These are phyloP conservation scores for Lepidopterella palustris DNA, from an alignment of 495 filamentous ascomycete genomes.

Conservation along the genomic window DNA sequence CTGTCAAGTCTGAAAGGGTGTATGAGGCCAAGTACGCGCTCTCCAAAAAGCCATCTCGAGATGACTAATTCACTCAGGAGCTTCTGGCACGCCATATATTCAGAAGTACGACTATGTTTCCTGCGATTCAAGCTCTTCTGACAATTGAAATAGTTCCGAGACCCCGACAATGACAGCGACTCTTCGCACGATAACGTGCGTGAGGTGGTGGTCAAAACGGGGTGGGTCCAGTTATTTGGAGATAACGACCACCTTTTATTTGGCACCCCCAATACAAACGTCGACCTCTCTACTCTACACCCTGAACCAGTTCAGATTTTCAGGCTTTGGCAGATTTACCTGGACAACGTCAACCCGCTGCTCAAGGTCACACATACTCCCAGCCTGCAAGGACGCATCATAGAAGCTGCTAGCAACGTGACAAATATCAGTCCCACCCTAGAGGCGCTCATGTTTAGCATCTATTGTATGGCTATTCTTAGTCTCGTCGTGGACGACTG, in stretches of 20 bases:
- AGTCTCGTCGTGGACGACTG: slow-evolving; percentile 44
- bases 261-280: slow-evolving; percentile 36
- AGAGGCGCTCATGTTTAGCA: slow-evolving; percentile 51
- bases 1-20: slow-evolving; percentile 30
- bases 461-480: slow-evolving; percentile 47
- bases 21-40: slow-evolving; percentile 41
- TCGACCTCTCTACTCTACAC: slow-evolving; percentile 46
- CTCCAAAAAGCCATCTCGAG: slow-evolving; percentile 9
- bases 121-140: slow-evolving; percentile 12
- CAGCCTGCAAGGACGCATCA: slow-evolving; percentile 33
- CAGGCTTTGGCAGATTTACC: slow-evolving; percentile 32
- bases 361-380: slow-evolving; percentile 29
- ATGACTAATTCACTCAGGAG: slow-evolving; percentile 37
- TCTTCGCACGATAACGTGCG: slow-evolving; percentile 34
- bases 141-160: slow-evolving; percentile 16
- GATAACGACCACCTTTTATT: slow-evolving; percentile 46
- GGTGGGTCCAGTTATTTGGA: slow-evolving; percentile 41
- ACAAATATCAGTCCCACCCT: slow-evolving; percentile 29
- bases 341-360: slow-evolving; percentile 33
- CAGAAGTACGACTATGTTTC: slow-evolving; percentile 37
- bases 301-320: slow-evolving; percentile 41
- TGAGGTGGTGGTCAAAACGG: slow-evolving; percentile 37
- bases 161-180: slow-evolving; percentile 27
- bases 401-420: slow-evolving; percentile 36
- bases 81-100: slow-evolving; percentile 46